phyloP scores from a whole-genome alignment of 1,284 basidiomycete species.

The Trichosporon coremiiforme region DNA sequence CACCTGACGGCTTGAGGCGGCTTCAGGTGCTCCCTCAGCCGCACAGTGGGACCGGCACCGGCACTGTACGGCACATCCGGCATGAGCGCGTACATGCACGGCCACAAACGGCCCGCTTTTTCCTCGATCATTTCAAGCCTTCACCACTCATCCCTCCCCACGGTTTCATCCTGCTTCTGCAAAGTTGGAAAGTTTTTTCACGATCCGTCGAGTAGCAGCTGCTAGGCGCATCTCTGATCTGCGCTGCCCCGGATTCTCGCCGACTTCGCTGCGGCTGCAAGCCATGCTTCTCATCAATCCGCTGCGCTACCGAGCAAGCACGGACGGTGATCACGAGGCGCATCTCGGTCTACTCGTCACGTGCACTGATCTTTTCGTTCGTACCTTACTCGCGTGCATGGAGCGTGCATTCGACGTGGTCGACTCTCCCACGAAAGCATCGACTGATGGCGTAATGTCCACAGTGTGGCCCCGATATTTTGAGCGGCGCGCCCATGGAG shows the following conservation, averaged over 20 bases:
- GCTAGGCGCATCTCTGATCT: background rate
- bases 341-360: background rate
- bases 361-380: background rate
- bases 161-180: background rate
- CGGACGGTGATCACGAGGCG: background rate
- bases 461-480: background rate
- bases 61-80: constrained; percentile 8
- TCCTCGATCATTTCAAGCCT: background rate
- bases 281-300: background rate
- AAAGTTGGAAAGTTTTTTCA: background rate
- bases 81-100: background rate
- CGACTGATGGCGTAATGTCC: background rate
- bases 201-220: too few species aligned
- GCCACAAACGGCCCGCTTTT: constrained; percentile 12
- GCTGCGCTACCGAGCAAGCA: background rate
- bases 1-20: background rate
- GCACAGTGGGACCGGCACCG: constrained; percentile 10
- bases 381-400: background rate
- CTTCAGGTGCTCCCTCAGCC: background rate
- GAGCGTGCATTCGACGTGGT: background rate
- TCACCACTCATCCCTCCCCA: background rate
- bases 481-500: constrained; percentile 1
- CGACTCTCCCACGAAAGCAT: background rate
- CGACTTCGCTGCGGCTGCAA: background rate
- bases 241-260: background rate